A percentile compares a stretch with the other conserved stretches of the same genome.
phyloP scores from a whole-genome alignment of 2,329 filamentous ascomycete species.

The Sclerotinia sclerotiorum region DNA sequence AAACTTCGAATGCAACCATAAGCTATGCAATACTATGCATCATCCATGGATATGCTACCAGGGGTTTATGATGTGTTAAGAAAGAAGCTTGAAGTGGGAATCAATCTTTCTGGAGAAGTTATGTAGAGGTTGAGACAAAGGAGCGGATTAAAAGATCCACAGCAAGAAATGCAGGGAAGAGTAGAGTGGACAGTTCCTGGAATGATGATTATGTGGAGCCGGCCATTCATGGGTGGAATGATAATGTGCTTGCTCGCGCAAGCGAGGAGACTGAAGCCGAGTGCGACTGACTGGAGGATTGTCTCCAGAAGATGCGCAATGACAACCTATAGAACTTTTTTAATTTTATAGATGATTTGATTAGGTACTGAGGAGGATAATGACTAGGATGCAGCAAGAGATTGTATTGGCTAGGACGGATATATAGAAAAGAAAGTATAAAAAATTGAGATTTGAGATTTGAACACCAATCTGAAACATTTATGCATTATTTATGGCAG shows the following conservation, averaged over 20 bases:
- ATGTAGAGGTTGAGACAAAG: slow-evolving; percentile 20
- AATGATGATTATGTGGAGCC: slow-evolving; percentile 19
- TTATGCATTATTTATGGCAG: background rate
- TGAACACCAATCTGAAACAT: background rate
- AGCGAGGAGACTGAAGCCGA: background rate
- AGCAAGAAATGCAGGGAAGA: slow-evolving; percentile 27
- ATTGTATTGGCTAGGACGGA: background rate
- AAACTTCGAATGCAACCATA: background rate
- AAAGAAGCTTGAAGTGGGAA: background rate
- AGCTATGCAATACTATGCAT: background rate
- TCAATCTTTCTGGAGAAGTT: slow-evolving; percentile 26
- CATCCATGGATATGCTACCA: background rate
- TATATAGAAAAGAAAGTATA: background rate
- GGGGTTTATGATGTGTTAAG: background rate
- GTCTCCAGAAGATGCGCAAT: too few species aligned
- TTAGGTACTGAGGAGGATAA: background rate
- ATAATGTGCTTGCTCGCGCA: background rate
- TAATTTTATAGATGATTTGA: too few species aligned
- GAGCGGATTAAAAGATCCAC: slow-evolving; percentile 29
- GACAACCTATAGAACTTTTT: too few species aligned
- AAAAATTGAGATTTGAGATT: too few species aligned
- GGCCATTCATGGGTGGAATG: background rate
- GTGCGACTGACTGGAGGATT: too few species aligned
- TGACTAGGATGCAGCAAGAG: background rate
- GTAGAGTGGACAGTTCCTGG: slow-evolving; percentile 27